These are phyloP conservation scores for Coemansia sp. DNA, from an alignment of 192 early-diverging fungal species.

Conservation along the genomic window DNA sequence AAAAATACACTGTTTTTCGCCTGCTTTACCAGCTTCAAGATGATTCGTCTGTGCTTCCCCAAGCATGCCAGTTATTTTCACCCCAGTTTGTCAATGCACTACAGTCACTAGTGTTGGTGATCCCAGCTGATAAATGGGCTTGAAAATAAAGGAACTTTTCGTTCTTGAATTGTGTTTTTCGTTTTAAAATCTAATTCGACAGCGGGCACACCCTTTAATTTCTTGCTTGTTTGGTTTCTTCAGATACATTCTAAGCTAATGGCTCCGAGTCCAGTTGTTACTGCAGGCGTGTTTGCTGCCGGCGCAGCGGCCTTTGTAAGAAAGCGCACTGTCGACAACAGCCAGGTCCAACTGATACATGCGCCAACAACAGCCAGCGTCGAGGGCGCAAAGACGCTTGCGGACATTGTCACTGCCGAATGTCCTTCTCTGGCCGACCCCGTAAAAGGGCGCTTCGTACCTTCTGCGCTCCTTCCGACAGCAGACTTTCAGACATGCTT, in stretches of 20 bases:
- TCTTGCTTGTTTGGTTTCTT: too few species aligned
- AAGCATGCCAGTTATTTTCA: too few species aligned
- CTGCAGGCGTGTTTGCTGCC: constrained; percentile 19
- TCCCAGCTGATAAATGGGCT: too few species aligned
- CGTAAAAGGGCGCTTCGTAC: constrained; percentile 58
- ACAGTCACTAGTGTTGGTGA: too few species aligned
- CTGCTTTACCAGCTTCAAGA: too few species aligned
- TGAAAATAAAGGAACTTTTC: too few species aligned
- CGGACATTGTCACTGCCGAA: constrained; percentile 23
- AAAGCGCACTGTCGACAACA: constrained; percentile 38
- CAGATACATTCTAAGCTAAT: constrained; percentile 10
- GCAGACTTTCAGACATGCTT: constrained; percentile 76
- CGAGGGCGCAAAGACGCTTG: constrained; percentile 22
- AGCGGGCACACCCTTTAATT: too few species aligned
- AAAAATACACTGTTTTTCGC: too few species aligned
- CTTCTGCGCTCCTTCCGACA: constrained; percentile 69
- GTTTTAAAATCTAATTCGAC: too few species aligned
- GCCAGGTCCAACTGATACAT: constrained; percentile 39
- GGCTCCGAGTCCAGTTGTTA: constrained; percentile 25
- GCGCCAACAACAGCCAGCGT: constrained; percentile 31
- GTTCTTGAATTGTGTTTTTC: too few species aligned
- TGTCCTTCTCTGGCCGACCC: constrained; percentile 62
- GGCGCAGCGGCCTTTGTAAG: constrained; percentile 26
- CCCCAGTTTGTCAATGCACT: too few species aligned
- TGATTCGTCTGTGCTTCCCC: too few species aligned